These are phyloP conservation scores for Aureobasidium sp. DNA, from an alignment of 2,329 filamentous ascomycete species.

Conservation along the genomic window DNA sequence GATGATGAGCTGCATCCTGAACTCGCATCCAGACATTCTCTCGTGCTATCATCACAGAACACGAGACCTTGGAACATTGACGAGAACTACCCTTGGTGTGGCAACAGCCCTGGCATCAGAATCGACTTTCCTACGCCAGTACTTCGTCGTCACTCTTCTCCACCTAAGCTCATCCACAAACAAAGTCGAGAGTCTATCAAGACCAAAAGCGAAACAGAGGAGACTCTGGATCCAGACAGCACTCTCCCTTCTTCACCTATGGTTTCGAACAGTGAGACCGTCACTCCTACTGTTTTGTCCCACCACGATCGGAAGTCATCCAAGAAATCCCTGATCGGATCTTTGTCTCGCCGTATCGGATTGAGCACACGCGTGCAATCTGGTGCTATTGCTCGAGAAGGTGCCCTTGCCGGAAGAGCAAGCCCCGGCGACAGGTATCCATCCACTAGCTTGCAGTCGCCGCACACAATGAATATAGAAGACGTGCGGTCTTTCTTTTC, in stretches of 20 bases:
- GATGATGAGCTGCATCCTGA: constrained; percentile 1
- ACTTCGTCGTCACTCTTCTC: constrained; percentile 26
- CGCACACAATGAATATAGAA: constrained; percentile 32
- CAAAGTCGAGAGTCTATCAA: not conserved
- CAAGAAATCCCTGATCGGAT: constrained; percentile 31
- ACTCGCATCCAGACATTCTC: constrained; percentile 23
- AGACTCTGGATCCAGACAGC: constrained; percentile 9
- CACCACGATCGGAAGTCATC: constrained; percentile 27
- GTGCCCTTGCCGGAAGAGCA: constrained; percentile 7
- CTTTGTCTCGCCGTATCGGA: constrained; percentile 29
- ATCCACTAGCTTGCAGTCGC: constrained; percentile 39
- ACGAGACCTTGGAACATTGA: constrained; percentile 43
- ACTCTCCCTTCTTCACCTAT: constrained; percentile 15
- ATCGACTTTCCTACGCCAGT: constrained; percentile 32
- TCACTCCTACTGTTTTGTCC: constrained; percentile 22
- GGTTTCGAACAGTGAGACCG: constrained; percentile 1
- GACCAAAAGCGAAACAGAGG: constrained; percentile 2
- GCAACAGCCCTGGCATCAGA: constrained; percentile 30
- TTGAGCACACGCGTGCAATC: constrained; percentile 19
- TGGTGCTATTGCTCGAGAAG: not conserved
- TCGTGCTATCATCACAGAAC: constrained; percentile 29
- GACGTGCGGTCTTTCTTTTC: constrained; percentile 39
- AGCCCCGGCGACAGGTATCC: constrained; percentile 42
- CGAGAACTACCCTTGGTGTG: constrained; percentile 42
- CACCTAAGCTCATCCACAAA: constrained; percentile 23